Evolutionary conservation across 108 stramenopile genomes (phyloP), one percentile per base, ranked within the genome.

Genomic region (Pseudonitzschia delicatissima): DNA sequence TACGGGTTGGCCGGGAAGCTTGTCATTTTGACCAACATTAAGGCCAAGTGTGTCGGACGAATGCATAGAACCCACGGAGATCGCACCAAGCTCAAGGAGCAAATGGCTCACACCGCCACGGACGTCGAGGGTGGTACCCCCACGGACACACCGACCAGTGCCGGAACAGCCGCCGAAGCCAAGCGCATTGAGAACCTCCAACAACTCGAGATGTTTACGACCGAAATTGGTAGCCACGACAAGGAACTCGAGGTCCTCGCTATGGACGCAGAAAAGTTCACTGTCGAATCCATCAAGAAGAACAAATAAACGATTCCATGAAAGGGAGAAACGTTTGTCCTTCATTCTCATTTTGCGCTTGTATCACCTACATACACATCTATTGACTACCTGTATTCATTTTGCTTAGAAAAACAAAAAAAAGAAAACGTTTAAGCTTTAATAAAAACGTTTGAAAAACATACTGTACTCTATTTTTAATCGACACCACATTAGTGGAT

Each of bases 51-150:
- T 51, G 39, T 62, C 37, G 72, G 76, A 1, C 71, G 79, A 42
- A 37, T 80, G 62, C 79, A 76, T 42, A 71, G 79, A 34, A 80
- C 79, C 2, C 53, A 55, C 32, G 75, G 75, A 28, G 79, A 76
- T 64, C 75, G 68, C 35, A 28, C 45, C 36, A 67, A 48, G 2
- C 42, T 80, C 34, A 49, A 72, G 37, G 59, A 37, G n/a, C 76
- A 77, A 64, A 63, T 77, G 8, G 36, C 66, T 3, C 66, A 66
- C 53, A 55, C n/a, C 6, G 53, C 31, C 7, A n/a, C 15, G 65
- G 36, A 66, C 23, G 31, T 51, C 23, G 63, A 47, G 21, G 28
- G 36, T 45, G 35, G 44, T 15, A 40, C 17, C 39, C 32, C 32
- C 11, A n/a, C 49, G 25, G 35, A 40, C 18, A 58, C 33, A 15